Base-by-base conservation (phyloP, 169 alveolate species). In the Cryptosporidium tyzzeri region DNA sequence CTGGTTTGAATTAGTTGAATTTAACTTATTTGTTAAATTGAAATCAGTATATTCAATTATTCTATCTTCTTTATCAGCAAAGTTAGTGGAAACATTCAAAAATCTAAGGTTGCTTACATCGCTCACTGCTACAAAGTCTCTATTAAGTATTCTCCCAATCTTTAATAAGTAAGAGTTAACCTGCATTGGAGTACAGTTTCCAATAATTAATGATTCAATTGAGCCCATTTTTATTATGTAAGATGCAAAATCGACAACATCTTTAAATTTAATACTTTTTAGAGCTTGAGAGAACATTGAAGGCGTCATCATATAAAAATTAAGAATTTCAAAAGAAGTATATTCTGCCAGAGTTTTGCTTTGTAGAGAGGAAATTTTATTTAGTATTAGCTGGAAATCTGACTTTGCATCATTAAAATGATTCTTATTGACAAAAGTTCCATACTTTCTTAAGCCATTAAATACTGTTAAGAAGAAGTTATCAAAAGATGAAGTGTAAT, bases 101-200 rank as follows among this genome's bases (percentile, higher is more conserved):
- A 48, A 48, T 16, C 68, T 44, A 9, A 33, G 85, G 18, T 39
- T 45, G 9, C 26, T n/a, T 37, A 10, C 26, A 41, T 74, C 86
- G 8, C 29, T 23, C 16, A 23, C 23, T 5, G 14, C 35, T 58
- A 29, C 18, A 4, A 41, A 51, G 55, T 44, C 71, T 33, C 71
- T 74, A n/a, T 51, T 51, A 4, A 74, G 71, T 1, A 59, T 44
- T 33, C 59, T 74, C 35, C 65, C 53, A 31, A 74, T 41, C 23
- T 59, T 74, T 12, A 55, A 23, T 31, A 74, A 41, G 48, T 74
- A 74, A 29, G 70, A 74, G 48, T 74, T 74, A 4, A 74, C 86
- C 59, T 74, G 86, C 71, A 74, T 74, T 4, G 86, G 86, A 31
- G 86, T 74, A 26, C 86, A 74, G 12, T 74, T 74, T 6, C 86